A percentile compares a stretch with the other conserved stretches of the same genome.
Conservation (phyloP, 257 asterid species). For the Solanum virginianum region DNA sequence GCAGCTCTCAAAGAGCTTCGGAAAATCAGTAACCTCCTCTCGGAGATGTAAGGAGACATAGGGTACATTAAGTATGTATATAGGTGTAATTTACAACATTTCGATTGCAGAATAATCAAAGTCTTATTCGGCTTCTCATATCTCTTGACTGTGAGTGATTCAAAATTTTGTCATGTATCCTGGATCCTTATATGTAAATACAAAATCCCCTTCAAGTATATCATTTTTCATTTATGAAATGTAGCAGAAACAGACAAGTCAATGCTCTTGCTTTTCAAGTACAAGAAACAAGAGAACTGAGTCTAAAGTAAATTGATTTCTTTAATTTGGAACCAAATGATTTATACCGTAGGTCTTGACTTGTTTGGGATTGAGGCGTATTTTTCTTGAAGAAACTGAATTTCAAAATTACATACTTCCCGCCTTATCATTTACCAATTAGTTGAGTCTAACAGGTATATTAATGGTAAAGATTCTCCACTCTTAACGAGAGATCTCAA, state of each 20-base stretch:
- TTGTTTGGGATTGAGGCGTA: not conserved
- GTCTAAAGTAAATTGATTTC: no score
- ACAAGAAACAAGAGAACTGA: not conserved
- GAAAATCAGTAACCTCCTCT: constrained; percentile 68
- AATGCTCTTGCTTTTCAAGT: not conserved
- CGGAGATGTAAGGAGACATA: constrained; percentile 49
- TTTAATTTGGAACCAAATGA: not conserved
- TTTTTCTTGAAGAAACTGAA: no score
- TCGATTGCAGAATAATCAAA: not conserved
- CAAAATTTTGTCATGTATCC: not conserved
- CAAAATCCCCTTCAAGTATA: not conserved
- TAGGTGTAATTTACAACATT: not conserved
- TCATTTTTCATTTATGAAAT: not conserved
- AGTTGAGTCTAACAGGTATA: not conserved
- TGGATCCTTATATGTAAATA: not conserved
- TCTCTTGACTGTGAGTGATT: not conserved
- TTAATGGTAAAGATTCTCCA: not conserved
- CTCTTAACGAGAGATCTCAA: not conserved
- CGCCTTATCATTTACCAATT: not conserved
- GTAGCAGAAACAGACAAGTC: not conserved
- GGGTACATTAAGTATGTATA: constrained; percentile 10
- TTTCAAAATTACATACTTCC: not conserved
- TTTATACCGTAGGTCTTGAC: not conserved
- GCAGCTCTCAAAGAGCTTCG: constrained; percentile 80
- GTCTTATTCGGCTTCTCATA: not conserved